phyloP scores from a whole-genome alignment of 129 eudicot species.

The Pittosporum tobira region DNA sequence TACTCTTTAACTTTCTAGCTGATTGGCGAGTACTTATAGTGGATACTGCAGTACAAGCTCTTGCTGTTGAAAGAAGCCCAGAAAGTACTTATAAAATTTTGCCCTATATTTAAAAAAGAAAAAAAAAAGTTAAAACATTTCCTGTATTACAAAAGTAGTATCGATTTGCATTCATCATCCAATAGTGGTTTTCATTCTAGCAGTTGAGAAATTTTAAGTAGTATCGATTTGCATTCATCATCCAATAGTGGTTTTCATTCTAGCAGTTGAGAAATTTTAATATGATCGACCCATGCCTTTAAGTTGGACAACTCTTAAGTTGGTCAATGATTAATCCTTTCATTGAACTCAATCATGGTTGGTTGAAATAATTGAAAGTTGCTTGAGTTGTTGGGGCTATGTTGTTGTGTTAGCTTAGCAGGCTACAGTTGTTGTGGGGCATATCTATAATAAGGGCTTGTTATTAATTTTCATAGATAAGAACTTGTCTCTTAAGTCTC shows the following conservation, averaged over 20 bases:
- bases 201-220: conserved; percentile 11
- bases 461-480: conserved; percentile 22
- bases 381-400: conserved; percentile 16
- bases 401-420: conserved; percentile 28
- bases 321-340: conserved; percentile 19
- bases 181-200: neutral
- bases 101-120: neutral
- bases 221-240: neutral
- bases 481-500: conserved; percentile 1
- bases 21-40: neutral
- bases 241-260: neutral
- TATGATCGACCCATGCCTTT: conserved; percentile 22
- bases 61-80: neutral
- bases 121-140: neutral
- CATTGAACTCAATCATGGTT: conserved; percentile 32
- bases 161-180: neutral
- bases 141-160: too few species aligned
- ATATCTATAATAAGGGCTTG: conserved; percentile 13
- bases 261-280: conserved; percentile 14
- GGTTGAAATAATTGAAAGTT: conserved; percentile 41
- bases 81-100: neutral
- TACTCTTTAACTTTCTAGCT: neutral
- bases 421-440: conserved; percentile 37
- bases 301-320: conserved; percentile 22
- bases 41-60: neutral